Evolutionary conservation across 2,329 filamentous ascomycete genomes (phyloP).

Genomic region (Parastagonospora avenae): DNA sequence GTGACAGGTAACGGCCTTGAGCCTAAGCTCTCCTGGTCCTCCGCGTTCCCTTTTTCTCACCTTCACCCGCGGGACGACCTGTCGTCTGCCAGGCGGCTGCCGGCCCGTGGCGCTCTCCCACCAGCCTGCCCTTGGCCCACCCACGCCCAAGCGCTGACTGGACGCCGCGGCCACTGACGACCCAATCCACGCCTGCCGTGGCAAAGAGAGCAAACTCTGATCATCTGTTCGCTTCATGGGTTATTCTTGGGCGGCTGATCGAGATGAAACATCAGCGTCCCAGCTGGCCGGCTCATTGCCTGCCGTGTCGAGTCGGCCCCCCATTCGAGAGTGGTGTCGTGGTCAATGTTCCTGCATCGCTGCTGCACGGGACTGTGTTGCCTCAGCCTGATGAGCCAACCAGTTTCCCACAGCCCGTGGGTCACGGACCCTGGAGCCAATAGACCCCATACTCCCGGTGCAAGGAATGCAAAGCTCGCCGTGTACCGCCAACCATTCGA

Average conservation of each 20-base stretch:
- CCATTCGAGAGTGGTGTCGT: conserved; percentile 43
- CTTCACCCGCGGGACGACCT: conserved; percentile 26
- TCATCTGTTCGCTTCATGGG: conserved; percentile 45
- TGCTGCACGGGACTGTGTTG: conserved; percentile 47
- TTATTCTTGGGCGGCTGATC: conserved; percentile 44
- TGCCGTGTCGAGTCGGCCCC: conserved; percentile 45
- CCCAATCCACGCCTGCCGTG: conserved; percentile 29
- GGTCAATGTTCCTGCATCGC: conserved; percentile 51
- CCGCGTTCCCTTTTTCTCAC: conserved; percentile 18
- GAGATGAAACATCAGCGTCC: conserved; percentile 48
- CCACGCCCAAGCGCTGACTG: conserved; percentile 32
- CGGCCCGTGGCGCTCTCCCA: conserved; percentile 40
- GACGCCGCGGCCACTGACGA: conserved; percentile 29
- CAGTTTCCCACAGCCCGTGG: conserved; percentile 22
- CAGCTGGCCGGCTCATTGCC: conserved; percentile 34
- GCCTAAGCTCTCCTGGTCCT: conserved; percentile 18
- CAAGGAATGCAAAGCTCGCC: conserved; percentile 47
- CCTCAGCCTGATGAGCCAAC: conserved; percentile 39
- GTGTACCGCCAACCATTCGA: conserved; percentile 42
- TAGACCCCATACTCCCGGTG: conserved; percentile 37
- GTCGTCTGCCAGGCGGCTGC: conserved; percentile 35
- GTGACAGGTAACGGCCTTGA: conserved; percentile 45
- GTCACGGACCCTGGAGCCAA: conserved; percentile 25
- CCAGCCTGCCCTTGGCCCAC: conserved; percentile 30
- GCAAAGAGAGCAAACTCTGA: conserved; percentile 38